A percentile compares a stretch with the other conserved stretches of the same genome.
Evolutionary conservation across 176 grass and related monocot species (phyloP).

Genomic region (Oryza australiensis): DNA sequence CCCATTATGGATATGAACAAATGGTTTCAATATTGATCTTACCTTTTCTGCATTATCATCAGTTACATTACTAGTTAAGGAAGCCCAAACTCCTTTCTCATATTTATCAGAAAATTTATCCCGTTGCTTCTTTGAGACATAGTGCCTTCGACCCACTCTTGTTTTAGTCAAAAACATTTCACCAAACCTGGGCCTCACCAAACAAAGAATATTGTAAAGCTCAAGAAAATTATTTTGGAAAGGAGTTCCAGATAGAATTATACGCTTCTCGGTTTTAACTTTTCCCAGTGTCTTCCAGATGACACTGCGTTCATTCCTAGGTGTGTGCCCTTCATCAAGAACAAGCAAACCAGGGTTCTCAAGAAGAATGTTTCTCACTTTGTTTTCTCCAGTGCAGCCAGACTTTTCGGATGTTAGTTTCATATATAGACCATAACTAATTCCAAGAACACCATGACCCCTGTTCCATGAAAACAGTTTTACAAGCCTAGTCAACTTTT

Average conservation of each 20-base stretch:
- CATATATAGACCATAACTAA: conserved; percentile 84
- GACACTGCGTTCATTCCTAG: conserved; percentile 72
- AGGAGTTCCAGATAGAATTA: conserved; percentile 96
- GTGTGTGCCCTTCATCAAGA: conserved; percentile 94
- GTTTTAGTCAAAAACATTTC: conserved; percentile 75
- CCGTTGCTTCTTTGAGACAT: conserved; percentile 44
- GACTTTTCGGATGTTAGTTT: conserved; percentile 60
- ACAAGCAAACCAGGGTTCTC: conserved; percentile 85
- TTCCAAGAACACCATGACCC: conserved; percentile 71
- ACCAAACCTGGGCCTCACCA: conserved; percentile 82
- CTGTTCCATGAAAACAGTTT: conserved; percentile 81
- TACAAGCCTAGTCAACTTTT: conserved; percentile 66
- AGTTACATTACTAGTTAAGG: conserved; percentile 78
- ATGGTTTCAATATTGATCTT: conserved; percentile 79
- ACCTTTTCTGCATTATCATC: conserved; percentile 88
- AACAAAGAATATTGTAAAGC: conserved; percentile 90
- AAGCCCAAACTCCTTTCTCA: conserved; percentile 84
- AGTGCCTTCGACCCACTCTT: conserved; percentile 43
- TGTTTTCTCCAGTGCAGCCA: conserved; percentile 54
- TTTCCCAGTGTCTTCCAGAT: conserved; percentile 87
- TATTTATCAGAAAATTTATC: conserved; percentile 58
- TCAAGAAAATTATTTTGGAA: conserved; percentile 96
- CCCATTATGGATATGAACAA: conserved; percentile 93
- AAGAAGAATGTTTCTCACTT: conserved; percentile 69
- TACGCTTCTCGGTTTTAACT: conserved; percentile 72